A percentile compares a stretch with the other conserved stretches of the same genome.
Evolutionary conservation across 2,329 filamentous ascomycete genomes (phyloP).

Genomic region (Diplodia mutila): DNA sequence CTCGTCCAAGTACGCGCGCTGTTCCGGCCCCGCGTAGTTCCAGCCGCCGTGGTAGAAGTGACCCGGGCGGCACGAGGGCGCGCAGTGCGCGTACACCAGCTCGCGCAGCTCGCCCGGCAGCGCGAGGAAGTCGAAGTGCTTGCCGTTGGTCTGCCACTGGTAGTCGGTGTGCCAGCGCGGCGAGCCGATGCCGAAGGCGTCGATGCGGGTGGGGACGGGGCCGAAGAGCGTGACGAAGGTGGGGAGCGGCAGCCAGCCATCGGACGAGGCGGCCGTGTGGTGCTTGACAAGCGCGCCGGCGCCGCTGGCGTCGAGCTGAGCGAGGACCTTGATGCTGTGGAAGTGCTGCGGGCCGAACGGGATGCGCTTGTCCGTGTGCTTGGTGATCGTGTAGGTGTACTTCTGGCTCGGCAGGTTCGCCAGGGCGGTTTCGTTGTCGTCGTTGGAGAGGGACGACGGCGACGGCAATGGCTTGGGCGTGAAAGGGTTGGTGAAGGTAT

Average conservation of each 20-base stretch:
- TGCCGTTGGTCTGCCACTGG: background rate
- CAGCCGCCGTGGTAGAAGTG: too few relatives aligned
- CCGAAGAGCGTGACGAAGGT: background rate
- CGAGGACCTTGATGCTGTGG: background rate
- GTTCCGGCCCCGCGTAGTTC: too few relatives aligned
- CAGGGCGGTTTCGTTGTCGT: too few relatives aligned
- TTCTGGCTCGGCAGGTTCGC: too few relatives aligned
- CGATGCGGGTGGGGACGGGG: too few relatives aligned
- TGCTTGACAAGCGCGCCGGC: background rate
- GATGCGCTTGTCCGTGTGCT: background rate
- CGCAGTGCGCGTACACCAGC: background rate
- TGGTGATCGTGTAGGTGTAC: background rate
- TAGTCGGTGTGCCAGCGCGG: background rate
- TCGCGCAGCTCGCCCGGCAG: background rate
- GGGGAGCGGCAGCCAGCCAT: background rate
- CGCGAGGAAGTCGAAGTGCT: background rate
- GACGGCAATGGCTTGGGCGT: too few relatives aligned
- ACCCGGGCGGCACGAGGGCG: too few relatives aligned
- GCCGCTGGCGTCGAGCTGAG: background rate
- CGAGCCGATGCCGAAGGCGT: background rate
- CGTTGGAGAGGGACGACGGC: too few relatives aligned
- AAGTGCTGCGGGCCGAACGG: background rate
- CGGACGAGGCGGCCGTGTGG: background rate
- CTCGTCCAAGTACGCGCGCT: too few relatives aligned
- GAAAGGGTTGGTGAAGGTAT: too few relatives aligned